Conservation (phyloP, 2,329 filamentous ascomycete genomes). For the Fusarium haematococcum region DNA sequence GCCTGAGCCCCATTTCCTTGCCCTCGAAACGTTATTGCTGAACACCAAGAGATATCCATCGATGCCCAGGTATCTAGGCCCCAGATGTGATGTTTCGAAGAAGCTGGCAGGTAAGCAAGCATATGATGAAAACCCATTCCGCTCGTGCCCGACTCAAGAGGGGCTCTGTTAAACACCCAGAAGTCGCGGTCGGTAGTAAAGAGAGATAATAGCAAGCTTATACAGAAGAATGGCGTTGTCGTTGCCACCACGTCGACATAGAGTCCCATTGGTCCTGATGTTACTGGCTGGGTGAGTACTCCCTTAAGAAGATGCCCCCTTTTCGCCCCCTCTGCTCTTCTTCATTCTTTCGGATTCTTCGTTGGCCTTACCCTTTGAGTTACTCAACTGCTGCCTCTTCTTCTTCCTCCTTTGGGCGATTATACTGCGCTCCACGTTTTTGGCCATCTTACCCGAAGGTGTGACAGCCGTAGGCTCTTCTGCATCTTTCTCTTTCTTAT, state of each 20-base stretch:
- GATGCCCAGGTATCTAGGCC: neutral
- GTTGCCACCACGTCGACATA: neutral
- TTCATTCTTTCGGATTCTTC: neutral
- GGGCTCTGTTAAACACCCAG: neutral
- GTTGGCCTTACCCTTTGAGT: no score
- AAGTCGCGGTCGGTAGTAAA: neutral
- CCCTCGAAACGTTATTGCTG: neutral
- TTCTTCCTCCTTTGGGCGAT: neutral
- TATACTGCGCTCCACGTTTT: neutral
- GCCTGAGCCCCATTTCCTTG: neutral
- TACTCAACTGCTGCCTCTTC: neutral
- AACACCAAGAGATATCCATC: no score
- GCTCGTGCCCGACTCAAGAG: neutral
- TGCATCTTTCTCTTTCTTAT: neutral
- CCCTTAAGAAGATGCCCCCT: neutral
- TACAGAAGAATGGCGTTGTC: neutral
- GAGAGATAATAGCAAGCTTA: neutral
- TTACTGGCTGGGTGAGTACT: neutral
- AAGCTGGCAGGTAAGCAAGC: neutral
- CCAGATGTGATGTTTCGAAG: neutral
- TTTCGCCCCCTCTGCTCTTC: neutral
- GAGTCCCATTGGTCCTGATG: neutral
- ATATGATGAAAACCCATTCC: neutral
- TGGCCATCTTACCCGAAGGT: neutral
- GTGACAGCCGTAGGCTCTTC: neutral